Conservation (phyloP, 1,284 basidiomycete genomes). For the Moniliophthora roreri region DNA sequence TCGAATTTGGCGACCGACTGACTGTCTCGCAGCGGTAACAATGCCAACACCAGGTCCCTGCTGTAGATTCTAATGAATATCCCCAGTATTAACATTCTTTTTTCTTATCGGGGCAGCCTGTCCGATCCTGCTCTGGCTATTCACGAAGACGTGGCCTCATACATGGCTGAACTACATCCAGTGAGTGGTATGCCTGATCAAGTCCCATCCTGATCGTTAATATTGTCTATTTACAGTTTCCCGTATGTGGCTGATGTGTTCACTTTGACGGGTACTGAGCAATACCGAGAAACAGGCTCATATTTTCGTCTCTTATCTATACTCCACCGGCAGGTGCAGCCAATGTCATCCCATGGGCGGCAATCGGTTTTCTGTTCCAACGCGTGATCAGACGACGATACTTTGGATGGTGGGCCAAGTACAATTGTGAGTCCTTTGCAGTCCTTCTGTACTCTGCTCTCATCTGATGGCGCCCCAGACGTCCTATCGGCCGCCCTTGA, state of each 20-base stretch:
- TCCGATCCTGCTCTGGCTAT: constrained; percentile 38
- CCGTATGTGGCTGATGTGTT: constrained; percentile 28
- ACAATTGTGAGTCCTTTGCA: constrained; percentile 32
- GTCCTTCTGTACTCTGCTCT: background rate
- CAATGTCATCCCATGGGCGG: constrained; percentile 60
- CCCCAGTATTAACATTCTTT: constrained; percentile 41
- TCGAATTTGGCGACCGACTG: background rate
- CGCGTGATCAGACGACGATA: constrained; percentile 56
- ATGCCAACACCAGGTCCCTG: no score
- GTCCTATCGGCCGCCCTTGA: constrained; percentile 12
- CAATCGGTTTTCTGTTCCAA: constrained; percentile 67
- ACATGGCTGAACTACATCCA: constrained; percentile 45
- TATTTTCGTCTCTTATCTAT: constrained; percentile 52
- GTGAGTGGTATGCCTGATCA: constrained; percentile 27
- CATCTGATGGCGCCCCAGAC: background rate
- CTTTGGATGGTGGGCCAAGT: constrained; percentile 73
- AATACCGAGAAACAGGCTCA: constrained; percentile 26
- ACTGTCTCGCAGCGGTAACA: background rate
- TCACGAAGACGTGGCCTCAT: constrained; percentile 38
- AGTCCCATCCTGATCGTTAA: constrained; percentile 10
- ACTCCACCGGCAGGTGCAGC: constrained; percentile 59
- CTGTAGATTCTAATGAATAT: no score
- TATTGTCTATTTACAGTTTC: constrained; percentile 27
- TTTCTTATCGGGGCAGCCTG: constrained; percentile 54
- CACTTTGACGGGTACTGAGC: background rate